These are phyloP conservation scores for Backusella westeae DNA, from an alignment of 192 early-diverging fungal species.

Conservation along the genomic window DNA sequence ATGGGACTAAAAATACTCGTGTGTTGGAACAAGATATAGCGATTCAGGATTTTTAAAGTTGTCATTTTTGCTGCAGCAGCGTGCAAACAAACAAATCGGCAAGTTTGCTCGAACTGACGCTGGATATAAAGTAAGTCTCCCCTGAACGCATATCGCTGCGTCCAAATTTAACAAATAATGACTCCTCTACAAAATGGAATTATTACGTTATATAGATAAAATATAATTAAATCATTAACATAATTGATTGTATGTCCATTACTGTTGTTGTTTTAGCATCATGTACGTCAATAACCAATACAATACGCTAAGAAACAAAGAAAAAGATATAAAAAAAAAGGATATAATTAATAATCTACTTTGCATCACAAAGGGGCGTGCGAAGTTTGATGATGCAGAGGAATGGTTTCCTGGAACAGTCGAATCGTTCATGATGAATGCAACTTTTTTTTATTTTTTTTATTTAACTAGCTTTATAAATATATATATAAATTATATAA, in stretches of 20 bases:
- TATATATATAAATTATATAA: not conserved
- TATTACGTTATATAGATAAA: not conserved
- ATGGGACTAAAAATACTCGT: not conserved
- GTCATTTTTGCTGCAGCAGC: not conserved
- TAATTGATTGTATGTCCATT: not conserved
- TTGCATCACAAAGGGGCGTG: constrained; percentile 1
- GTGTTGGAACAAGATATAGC: not conserved
- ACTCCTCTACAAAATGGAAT: not conserved
- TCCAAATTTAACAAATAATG: not conserved
- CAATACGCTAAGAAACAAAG: not conserved
- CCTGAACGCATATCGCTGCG: not conserved
- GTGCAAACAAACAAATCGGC: not conserved
- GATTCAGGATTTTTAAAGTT: not conserved
- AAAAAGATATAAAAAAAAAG: not conserved
- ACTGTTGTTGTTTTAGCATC: not conserved
- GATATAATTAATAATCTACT: not conserved
- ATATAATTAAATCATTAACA: not conserved
- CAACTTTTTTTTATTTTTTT: not conserved
- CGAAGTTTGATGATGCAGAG: not conserved
- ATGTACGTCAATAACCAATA: not conserved
- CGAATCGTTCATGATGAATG: not conserved
- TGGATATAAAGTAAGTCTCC: not conserved
- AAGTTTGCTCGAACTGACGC: not conserved
- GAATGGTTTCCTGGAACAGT: not conserved
- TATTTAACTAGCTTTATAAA: not conserved